Conservation (phyloP, 1,139 yeast species). For the Candida sojae region DNA sequence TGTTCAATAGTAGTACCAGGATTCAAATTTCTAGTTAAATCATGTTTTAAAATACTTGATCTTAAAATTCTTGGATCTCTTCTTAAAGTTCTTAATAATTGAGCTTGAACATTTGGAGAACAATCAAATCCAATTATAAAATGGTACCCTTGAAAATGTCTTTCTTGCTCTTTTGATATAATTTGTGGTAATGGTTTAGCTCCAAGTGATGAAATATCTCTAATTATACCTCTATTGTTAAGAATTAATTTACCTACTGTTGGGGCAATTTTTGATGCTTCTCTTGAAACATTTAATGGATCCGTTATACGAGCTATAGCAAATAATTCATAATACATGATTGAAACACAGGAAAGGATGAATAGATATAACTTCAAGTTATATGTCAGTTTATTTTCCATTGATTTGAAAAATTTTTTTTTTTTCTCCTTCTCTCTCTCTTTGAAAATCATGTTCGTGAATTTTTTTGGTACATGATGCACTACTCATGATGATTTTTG, state of each 20-base stretch:
- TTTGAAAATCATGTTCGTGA: too few species aligned
- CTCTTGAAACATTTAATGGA: conserved; percentile 54
- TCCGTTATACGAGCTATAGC: conserved; percentile 83
- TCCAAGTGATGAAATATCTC: conserved; percentile 81
- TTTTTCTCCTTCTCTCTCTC: too few species aligned
- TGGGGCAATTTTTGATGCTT: conserved; percentile 71
- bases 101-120: conserved; percentile 82
- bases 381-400: too few species aligned
- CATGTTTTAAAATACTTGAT: conserved; percentile 70
- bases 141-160: conserved; percentile 87
- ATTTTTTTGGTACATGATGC: too few species aligned
- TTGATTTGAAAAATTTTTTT: too few species aligned
- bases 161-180: conserved; percentile 82
- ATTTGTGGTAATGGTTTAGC: conserved; percentile 77
- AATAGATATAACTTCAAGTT: too few species aligned
- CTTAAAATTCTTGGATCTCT: conserved; percentile 90
- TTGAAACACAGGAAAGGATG: not conserved
- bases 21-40: conserved; percentile 55
- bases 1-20: conserved; percentile 50
- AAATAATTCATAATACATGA: conserved; percentile 86
- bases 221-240: conserved; percentile 87
- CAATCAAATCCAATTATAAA: conserved; percentile 86
- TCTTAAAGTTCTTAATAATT: conserved; percentile 75
- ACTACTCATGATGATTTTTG: too few species aligned
- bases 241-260: conserved; percentile 83